phyloP scores from a whole-genome alignment of 192 early-diverging fungal genomes.

The Jimgerdemannia flammicorona region DNA sequence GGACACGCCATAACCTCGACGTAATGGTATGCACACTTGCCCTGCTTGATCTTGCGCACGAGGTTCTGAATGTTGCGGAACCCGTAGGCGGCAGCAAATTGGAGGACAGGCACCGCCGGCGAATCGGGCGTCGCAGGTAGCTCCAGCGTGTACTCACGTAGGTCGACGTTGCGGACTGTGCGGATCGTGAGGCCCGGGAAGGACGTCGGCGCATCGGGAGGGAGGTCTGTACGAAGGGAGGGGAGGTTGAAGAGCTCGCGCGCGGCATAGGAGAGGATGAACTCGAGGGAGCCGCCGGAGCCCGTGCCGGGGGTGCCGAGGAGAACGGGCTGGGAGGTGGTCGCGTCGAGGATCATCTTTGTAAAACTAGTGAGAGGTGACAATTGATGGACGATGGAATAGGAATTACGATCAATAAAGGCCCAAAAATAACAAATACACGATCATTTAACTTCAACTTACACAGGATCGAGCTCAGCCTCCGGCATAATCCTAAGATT shows the following conservation, averaged over 20 bases:
- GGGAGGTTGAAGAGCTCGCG: constrained; percentile 66
- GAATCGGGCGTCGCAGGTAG: constrained; percentile 6
- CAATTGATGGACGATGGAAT: background rate
- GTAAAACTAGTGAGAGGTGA: constrained; percentile 26
- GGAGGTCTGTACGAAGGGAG: constrained; percentile 25
- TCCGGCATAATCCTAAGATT: constrained; percentile 47
- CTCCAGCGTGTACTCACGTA: constrained; percentile 61
- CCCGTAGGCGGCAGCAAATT: constrained; percentile 89
- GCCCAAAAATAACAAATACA: background rate
- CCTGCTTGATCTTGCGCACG: constrained; percentile 90
- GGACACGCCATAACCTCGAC: constrained; percentile 99
- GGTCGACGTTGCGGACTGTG: constrained; percentile 81
- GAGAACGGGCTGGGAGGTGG: constrained; percentile 28
- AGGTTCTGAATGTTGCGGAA: constrained; percentile 98
- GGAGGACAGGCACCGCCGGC: constrained; percentile 53
- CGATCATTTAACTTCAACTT: constrained; percentile 14
- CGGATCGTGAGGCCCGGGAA: constrained; percentile 50
- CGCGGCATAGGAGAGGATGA: constrained; percentile 82
- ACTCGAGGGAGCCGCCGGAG: constrained; percentile 91
- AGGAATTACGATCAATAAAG: background rate
- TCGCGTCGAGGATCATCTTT: constrained; percentile 24
- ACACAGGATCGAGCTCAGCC: constrained; percentile 52
- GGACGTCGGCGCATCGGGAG: constrained; percentile 43
- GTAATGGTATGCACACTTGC: constrained; percentile 77
- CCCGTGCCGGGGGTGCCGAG: constrained; percentile 73